phyloP scores from a whole-genome alignment of 345 rosid genomes.

The Eucalyptus marginata region DNA sequence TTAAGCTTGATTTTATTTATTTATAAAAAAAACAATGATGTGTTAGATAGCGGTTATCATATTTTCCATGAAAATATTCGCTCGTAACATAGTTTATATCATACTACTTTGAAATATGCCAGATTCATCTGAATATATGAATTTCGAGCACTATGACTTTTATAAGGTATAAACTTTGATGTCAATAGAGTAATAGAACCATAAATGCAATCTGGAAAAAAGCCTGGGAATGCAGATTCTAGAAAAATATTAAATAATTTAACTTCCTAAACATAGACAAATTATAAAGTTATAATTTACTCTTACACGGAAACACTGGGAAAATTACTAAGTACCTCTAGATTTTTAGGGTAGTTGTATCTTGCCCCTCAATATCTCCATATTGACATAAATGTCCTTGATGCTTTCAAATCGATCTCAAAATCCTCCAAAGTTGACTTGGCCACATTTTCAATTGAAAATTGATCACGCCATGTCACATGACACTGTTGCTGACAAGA shows the following conservation, averaged over 20 bases:
- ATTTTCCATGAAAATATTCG: not conserved
- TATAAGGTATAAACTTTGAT: not conserved
- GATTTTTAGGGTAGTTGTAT: not conserved
- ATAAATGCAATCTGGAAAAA: not conserved
- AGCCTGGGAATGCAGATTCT: not conserved
- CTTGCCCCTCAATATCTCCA: not conserved
- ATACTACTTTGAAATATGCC: not conserved
- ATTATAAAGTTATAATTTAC: not conserved
- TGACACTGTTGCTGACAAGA: not conserved
- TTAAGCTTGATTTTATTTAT: not conserved
- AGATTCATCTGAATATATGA: not conserved
- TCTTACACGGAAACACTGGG: not conserved
- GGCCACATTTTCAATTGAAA: not conserved
- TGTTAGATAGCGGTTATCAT: not conserved
- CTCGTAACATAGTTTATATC: not conserved
- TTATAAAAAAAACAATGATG: not conserved
- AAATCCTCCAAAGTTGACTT: not conserved
- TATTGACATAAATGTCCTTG: not conserved
- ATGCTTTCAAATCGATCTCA: not conserved
- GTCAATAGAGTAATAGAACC: not conserved
- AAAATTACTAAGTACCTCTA: not conserved
- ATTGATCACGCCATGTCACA: not conserved
- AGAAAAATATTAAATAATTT: not conserved
- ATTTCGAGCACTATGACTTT: not conserved
- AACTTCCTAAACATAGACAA: not conserved